Conservation (phyloP, 768 basidiomycete species). For the Macrocybe gigantea region DNA sequence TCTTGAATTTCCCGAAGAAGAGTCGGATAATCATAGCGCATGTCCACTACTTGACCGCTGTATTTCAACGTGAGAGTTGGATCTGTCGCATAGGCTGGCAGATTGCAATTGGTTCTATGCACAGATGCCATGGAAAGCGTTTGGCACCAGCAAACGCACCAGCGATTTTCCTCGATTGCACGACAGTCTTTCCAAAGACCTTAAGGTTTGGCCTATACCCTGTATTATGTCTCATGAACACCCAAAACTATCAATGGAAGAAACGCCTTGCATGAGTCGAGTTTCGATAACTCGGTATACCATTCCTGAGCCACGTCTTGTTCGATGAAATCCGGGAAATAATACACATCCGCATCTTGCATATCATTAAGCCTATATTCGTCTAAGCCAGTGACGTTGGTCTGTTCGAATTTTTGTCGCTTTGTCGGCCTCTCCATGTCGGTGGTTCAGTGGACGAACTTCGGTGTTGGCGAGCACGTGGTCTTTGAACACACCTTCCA, state of each 20-base stretch:
- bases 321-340: constrained; percentile 18
- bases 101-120: background rate
- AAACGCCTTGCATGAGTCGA: constrained; percentile 9
- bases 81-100: constrained; percentile 21
- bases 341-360: constrained; percentile 22
- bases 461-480: no score
- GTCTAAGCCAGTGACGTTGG: constrained; percentile 9
- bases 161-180: constrained; percentile 25
- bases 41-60: constrained; percentile 22
- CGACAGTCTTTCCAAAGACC: constrained; percentile 19
- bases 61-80: constrained; percentile 20
- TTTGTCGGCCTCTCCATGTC: no score
- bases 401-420: no score
- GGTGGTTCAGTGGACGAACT: no score
- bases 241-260: background rate
- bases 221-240: background rate
- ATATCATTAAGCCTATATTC: constrained; percentile 17
- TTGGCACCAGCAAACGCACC: constrained; percentile 10
- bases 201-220: constrained; percentile 26
- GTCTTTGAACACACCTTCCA: no score
- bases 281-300: constrained; percentile 13
- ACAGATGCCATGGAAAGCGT: background rate
- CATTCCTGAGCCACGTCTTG: constrained; percentile 14
- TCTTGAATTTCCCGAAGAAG: constrained; percentile 22
- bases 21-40: constrained; percentile 22